Percentiles rank a stretch among this genome's conserved stretches.
Evolutionary conservation across 768 basidiomycete species (phyloP).

Genomic region (Phanerochaete sordida): DNA sequence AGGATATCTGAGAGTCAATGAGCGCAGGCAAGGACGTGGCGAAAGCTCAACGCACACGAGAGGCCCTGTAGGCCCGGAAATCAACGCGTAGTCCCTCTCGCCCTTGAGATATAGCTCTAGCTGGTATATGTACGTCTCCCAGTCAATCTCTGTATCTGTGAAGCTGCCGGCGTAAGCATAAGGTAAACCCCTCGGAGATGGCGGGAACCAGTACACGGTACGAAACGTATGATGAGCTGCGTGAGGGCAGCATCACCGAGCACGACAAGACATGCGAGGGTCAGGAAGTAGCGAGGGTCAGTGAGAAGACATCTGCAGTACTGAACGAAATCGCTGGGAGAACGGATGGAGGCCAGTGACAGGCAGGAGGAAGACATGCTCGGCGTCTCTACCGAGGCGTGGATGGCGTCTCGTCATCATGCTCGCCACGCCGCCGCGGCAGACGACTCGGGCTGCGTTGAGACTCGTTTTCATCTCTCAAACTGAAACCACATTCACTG

Average conservation of each 20-base stretch:
- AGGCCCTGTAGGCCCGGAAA: slow-evolving; percentile 89
- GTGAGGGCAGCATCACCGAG: slow-evolving; percentile 77
- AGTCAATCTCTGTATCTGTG: slow-evolving; percentile 97
- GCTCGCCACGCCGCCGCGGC: neutral
- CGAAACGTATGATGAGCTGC: slow-evolving; percentile 71
- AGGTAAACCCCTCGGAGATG: neutral
- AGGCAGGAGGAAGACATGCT: slow-evolving; percentile 8
- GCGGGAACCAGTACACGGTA: slow-evolving; percentile 60
- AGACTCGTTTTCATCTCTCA: neutral
- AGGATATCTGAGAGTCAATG: slow-evolving; percentile 66
- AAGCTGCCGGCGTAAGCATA: slow-evolving; percentile 13
- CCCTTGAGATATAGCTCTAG: slow-evolving; percentile 74
- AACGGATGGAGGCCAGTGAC: slow-evolving; percentile 11
- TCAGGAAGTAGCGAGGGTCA: slow-evolving; percentile 63
- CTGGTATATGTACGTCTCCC: slow-evolving; percentile 94
- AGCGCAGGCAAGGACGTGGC: neutral
- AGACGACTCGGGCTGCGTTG: neutral
- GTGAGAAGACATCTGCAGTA: slow-evolving; percentile 37
- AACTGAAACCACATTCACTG: neutral
- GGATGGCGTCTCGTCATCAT: neutral
- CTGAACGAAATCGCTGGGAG: slow-evolving; percentile 6
- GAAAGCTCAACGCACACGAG: slow-evolving; percentile 61
- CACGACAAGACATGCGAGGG: slow-evolving; percentile 58
- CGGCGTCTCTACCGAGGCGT: neutral
- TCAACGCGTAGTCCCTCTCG: slow-evolving; percentile 75